Percentiles rank a stretch among this genome's conserved stretches.
Conservation (phyloP, 106 monocot genomes). For the Triglochin maritima region DNA sequence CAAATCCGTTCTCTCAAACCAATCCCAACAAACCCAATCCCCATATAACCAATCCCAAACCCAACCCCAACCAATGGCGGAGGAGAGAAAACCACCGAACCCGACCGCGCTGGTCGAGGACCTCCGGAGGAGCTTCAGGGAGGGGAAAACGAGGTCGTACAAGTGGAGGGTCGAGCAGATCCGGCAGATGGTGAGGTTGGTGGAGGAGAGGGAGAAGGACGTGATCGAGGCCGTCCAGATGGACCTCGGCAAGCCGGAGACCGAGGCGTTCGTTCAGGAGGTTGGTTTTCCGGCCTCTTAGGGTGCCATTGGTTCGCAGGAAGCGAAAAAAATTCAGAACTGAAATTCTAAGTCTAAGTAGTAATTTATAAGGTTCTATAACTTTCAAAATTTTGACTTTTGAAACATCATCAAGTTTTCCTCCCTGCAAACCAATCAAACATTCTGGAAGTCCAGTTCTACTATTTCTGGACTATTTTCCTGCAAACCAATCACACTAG, state of each 20-base stretch:
- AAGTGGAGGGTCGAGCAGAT: constrained; percentile 27
- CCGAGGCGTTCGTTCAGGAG: constrained; percentile 29
- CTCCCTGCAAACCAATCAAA: background rate
- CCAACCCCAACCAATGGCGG: too few species aligned
- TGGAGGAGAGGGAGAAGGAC: constrained; percentile 22
- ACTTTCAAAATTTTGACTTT: too few species aligned
- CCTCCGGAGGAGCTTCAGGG: constrained; percentile 8
- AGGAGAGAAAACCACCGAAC: constrained; percentile 2
- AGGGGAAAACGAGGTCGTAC: constrained; percentile 19
- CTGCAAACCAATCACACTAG: too few species aligned
- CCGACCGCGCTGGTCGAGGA: constrained; percentile 13
- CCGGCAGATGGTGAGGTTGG: constrained; percentile 4
- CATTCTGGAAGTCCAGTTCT: background rate
- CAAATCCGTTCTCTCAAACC: too few species aligned
- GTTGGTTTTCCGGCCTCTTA: background rate
- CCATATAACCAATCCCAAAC: too few species aligned
- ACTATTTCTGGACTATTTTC: too few species aligned
- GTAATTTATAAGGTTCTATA: too few species aligned
- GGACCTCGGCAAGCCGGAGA: constrained; percentile 25
- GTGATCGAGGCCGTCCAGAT: constrained; percentile 14
- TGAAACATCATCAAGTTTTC: background rate
- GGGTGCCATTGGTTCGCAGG: too few species aligned
- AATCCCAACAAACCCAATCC: too few species aligned
- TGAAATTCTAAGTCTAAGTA: too few species aligned
- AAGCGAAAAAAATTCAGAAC: too few species aligned